These are phyloP conservation scores for Dryas alaskensis DNA, from an alignment of 306 rosid genomes.

Conservation along the genomic window DNA sequence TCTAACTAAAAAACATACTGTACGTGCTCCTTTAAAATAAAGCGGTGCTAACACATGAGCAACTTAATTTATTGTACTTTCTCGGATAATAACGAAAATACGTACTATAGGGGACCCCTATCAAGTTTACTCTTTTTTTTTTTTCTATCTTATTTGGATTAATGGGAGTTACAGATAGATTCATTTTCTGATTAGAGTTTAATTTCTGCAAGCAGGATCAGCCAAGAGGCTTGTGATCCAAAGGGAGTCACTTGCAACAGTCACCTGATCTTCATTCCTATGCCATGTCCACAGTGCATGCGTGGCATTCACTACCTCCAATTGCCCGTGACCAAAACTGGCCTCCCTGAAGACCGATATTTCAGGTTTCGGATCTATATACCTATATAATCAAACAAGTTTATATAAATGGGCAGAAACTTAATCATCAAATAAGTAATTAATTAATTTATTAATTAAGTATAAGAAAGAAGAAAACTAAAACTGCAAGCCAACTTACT, in stretches of 20 bases:
- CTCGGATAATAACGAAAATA: no score
- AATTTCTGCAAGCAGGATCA: constrained; percentile 46
- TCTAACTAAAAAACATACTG: no score
- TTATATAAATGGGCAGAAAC: no score
- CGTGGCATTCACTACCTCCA: constrained; percentile 58
- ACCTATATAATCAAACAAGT: constrained; percentile 23
- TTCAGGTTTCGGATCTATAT: constrained; percentile 52
- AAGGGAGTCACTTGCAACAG: constrained; percentile 41
- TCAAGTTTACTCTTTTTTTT: no score
- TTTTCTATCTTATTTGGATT: neutral
- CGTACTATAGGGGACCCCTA: no score
- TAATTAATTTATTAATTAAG: no score
- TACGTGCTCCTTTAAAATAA: no score
- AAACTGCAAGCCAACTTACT: constrained; percentile 32
- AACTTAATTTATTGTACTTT: no score
- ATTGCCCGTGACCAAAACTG: constrained; percentile 76
- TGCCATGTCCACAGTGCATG: constrained; percentile 83
- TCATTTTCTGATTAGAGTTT: neutral
- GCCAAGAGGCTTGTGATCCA: constrained; percentile 54
- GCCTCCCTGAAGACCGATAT: constrained; percentile 74
- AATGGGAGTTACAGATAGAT: neutral
- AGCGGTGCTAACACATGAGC: no score
- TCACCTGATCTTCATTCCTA: constrained; percentile 53
- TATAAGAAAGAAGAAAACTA: neutral
- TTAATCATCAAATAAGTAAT: neutral